phyloP scores from a whole-genome alignment of 116 monocot genomes.

The Posidonia oceanica region DNA sequence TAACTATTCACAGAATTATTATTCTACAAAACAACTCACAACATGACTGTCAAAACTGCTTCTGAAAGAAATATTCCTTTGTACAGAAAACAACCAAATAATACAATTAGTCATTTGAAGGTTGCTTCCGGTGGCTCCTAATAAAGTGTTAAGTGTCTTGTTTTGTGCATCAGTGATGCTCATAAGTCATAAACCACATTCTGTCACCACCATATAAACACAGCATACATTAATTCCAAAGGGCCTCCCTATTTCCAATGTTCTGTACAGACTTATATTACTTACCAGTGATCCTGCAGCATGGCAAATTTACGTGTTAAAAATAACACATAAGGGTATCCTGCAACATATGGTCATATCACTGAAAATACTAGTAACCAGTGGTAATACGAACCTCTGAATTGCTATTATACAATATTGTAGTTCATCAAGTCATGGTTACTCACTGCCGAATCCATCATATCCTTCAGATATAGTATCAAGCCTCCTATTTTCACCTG shows the following conservation, averaged over 20 bases:
- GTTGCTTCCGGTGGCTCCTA: no score
- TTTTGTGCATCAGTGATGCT: not conserved
- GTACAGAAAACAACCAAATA: no score
- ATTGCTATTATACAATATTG: not conserved
- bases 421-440: not conserved
- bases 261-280: not conserved
- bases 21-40: not conserved
- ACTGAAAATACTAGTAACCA: not conserved
- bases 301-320: not conserved
- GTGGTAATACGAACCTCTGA: not conserved
- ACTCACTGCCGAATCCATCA: constrained; percentile 4
- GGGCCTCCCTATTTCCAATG: not conserved
- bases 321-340: no score
- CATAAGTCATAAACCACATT: not conserved
- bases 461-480: constrained; percentile 15
- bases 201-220: not conserved
- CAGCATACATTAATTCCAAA: not conserved
- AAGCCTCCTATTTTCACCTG: constrained; percentile 15
- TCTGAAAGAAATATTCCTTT: not conserved
- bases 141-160: no score
- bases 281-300: not conserved
- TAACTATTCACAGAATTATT: not conserved
- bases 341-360: no score
- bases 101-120: no score
- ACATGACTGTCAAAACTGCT: constrained; percentile 1